Conservation (phyloP, 352 stramenopile genomes). For the Phytophthora quininea region DNA sequence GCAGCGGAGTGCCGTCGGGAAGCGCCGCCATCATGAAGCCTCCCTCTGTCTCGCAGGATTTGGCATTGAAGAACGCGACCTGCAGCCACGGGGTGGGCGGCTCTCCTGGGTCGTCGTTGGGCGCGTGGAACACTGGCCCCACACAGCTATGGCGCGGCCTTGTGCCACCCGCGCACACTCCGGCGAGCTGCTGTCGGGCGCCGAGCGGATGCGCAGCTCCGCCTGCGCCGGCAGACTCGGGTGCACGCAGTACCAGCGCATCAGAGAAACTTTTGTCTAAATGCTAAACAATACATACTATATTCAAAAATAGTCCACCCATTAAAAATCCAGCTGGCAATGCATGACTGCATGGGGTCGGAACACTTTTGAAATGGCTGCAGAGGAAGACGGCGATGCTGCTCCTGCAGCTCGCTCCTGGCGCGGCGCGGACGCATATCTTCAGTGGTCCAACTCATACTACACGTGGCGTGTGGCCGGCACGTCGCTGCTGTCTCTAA, state of each 20-base stretch:
- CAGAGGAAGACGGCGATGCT: not conserved
- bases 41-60: constrained; percentile 28
- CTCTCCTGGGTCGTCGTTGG: constrained; percentile 5
- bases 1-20: constrained; percentile 45
- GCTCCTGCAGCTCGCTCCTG: constrained; percentile 19
- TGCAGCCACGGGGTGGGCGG: constrained; percentile 54
- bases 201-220: constrained; percentile 65
- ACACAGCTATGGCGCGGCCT: constrained; percentile 51
- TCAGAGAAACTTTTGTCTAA: constrained; percentile 11
- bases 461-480: constrained; percentile 62
- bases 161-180: constrained; percentile 54
- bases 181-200: constrained; percentile 49
- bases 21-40: constrained; percentile 65
- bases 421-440: constrained; percentile 47
- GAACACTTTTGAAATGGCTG: constrained; percentile 21
- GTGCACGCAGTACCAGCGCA: constrained; percentile 80
- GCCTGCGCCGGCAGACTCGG: constrained; percentile 59
- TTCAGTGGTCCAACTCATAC: constrained; percentile 77
- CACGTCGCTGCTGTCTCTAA: constrained; percentile 51
- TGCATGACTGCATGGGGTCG: no score
- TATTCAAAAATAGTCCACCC: no score
- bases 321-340: no score
- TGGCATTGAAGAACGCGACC: constrained; percentile 27
- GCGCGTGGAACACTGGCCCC: constrained; percentile 44
- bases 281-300: no score